Percentiles rank a stretch among this genome's conserved stretches.
Conservation (phyloP, 108 stramenopile species). For the Fragilariopsis cylindrus region DNA sequence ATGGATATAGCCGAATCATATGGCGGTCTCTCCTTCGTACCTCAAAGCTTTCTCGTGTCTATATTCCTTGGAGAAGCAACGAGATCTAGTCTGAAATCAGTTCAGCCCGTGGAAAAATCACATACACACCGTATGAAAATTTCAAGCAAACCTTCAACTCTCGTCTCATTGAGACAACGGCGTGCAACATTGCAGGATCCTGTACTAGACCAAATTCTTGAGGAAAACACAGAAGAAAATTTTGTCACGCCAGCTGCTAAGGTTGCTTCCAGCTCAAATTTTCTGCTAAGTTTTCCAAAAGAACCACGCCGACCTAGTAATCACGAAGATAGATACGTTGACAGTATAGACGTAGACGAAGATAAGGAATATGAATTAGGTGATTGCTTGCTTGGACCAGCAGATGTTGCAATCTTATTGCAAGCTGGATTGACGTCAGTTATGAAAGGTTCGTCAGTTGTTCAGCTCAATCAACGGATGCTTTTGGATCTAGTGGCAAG, state of each 20-base stretch:
- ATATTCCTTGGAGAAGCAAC: conserved; percentile 91
- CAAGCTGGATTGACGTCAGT: conserved; percentile 86
- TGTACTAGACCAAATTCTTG: conserved; percentile 3
- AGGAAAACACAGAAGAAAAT: conserved; percentile 36
- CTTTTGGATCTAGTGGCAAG: conserved; percentile 86
- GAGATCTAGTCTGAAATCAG: conserved; percentile 60
- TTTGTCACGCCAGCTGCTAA: conserved; percentile 72
- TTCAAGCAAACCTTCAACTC: conserved; percentile 47
- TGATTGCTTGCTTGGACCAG: conserved; percentile 88
- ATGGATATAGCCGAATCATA: conserved; percentile 87
- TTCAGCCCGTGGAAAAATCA: conserved; percentile 11
- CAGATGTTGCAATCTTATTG: conserved; percentile 87
- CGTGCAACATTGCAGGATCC: conserved; percentile 29
- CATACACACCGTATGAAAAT: conserved; percentile 7
- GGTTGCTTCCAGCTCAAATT: conserved; percentile 59
- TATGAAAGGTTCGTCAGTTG: conserved; percentile 88
- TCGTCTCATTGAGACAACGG: conserved; percentile 33
- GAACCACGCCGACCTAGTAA: background rate
- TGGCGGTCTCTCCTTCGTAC: conserved; percentile 86
- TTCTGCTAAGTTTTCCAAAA: conserved; percentile 7
- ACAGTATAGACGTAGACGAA: background rate
- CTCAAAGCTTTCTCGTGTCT: conserved; percentile 88
- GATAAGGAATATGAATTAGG: conserved; percentile 64
- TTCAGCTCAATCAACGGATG: conserved; percentile 91
- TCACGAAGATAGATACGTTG: background rate